Evolutionary conservation across 345 rosid species (phyloP).

Genomic region (Eucalyptus pumila): DNA sequence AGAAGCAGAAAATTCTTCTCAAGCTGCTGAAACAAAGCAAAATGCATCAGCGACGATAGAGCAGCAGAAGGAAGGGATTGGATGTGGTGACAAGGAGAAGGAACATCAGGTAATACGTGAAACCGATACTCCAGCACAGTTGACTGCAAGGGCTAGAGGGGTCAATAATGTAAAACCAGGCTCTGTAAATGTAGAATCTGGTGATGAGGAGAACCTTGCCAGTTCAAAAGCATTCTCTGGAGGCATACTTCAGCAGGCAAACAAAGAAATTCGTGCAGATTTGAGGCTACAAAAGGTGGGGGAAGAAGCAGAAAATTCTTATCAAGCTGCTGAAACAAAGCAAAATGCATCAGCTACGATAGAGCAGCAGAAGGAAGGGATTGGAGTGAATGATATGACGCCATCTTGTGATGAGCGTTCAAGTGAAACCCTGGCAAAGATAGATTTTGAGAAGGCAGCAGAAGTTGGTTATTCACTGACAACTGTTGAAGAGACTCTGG

Average conservation of each 20-base stretch:
- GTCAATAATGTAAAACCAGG: neutral
- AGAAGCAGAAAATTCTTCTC: neutral
- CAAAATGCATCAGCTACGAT: neutral
- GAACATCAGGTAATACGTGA: neutral
- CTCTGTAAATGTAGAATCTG: slow-evolving; percentile 1
- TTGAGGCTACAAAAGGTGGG: slow-evolving; percentile 12
- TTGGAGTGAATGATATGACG: slow-evolving; percentile 14
- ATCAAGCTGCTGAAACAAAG: neutral
- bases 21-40: neutral
- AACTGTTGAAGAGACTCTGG: slow-evolving; percentile 15
- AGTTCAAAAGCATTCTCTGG: neutral
- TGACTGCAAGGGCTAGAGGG: neutral
- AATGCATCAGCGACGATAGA: neutral
- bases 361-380: slow-evolving; percentile 13
- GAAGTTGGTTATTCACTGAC: slow-evolving; percentile 8
- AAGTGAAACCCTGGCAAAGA: slow-evolving; percentile 6
- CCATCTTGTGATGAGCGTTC: slow-evolving; percentile 3
- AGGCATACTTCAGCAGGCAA: neutral
- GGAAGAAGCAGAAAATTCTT: slow-evolving; percentile 5
- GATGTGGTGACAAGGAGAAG: neutral
- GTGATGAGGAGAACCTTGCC: neutral
- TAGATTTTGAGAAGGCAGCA: slow-evolving; percentile 13
- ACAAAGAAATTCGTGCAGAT: slow-evolving; percentile 8
- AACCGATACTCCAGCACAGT: slow-evolving; percentile 6
- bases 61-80: slow-evolving; percentile 15